phyloP scores from a whole-genome alignment of 805 yeast species.

The Teunomyces atbi region DNA sequence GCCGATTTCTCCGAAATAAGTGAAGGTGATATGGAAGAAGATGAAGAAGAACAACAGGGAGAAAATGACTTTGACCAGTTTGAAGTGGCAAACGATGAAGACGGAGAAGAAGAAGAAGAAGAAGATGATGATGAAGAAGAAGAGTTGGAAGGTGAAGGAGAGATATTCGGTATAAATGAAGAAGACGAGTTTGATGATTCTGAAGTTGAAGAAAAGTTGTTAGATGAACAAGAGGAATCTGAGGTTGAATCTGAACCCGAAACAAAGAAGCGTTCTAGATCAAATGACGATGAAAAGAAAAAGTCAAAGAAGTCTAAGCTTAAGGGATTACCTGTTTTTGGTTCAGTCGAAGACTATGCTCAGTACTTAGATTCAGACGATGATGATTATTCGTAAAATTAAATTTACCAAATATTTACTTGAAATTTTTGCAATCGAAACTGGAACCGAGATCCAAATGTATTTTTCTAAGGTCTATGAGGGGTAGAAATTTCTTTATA shows the following conservation, averaged over 20 bases:
- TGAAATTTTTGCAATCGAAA: background rate
- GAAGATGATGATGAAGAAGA: slow-evolving; percentile 14
- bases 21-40: slow-evolving; percentile 24
- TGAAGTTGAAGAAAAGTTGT: slow-evolving; percentile 15
- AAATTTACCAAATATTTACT: background rate
- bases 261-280: slow-evolving; percentile 20
- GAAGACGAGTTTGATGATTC: slow-evolving; percentile 24
- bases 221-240: slow-evolving; percentile 24
- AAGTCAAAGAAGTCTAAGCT: slow-evolving; percentile 54
- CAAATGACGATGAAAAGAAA: slow-evolving; percentile 23
- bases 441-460: background rate
- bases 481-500: background rate
- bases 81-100: slow-evolving; percentile 27
- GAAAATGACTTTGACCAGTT: slow-evolving; percentile 20
- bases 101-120: slow-evolving; percentile 18
- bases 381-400: slow-evolving; percentile 34
- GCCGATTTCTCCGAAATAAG: slow-evolving; percentile 41
- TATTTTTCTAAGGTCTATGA: background rate
- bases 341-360: slow-evolving; percentile 85
- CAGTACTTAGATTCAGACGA: slow-evolving; percentile 67
- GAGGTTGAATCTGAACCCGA: slow-evolving; percentile 18
- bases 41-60: slow-evolving; percentile 19
- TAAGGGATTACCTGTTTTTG: slow-evolving; percentile 77
- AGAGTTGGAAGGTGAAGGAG: slow-evolving; percentile 22
- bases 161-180: slow-evolving; percentile 22